These are phyloP conservation scores for Anthracocystis panici-leucophaei DNA, from an alignment of 1,284 basidiomycete genomes.

Conservation along the genomic window DNA sequence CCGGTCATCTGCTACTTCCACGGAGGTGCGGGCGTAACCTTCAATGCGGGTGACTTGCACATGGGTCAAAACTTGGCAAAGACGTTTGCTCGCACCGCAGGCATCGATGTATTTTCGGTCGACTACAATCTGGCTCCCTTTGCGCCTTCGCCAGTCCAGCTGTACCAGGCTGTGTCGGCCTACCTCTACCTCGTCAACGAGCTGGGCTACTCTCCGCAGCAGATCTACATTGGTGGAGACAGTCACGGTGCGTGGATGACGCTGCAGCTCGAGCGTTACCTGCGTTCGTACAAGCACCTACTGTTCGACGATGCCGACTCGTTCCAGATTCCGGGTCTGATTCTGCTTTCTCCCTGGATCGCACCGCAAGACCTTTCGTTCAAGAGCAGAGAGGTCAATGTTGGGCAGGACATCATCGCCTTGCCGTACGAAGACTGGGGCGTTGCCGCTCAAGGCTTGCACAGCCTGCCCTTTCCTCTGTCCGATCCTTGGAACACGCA, in stretches of 20 bases:
- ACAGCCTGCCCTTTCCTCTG: constrained; percentile 31
- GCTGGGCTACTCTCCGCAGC: constrained; percentile 59
- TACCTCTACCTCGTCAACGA: constrained; percentile 61
- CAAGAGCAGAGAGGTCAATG: constrained; percentile 47
- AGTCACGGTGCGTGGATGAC: constrained; percentile 61
- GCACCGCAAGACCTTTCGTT: constrained; percentile 44
- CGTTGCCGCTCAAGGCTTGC: constrained; percentile 36
- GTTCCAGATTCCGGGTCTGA: constrained; percentile 47
- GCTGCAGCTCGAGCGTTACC: constrained; percentile 61
- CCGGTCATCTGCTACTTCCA: constrained; percentile 68
- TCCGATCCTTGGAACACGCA: constrained; percentile 51
- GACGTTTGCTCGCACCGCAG: constrained; percentile 47
- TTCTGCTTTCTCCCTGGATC: constrained; percentile 60
- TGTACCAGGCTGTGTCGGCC: constrained; percentile 59
- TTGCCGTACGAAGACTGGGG: constrained; percentile 60
- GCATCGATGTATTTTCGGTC: constrained; percentile 65
- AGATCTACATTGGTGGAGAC: constrained; percentile 67
- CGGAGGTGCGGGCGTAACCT: constrained; percentile 66
- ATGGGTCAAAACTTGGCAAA: constrained; percentile 62
- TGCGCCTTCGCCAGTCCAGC: constrained; percentile 58
- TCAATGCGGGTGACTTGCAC: constrained; percentile 64
- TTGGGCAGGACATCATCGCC: constrained; percentile 55
- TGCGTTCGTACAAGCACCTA: constrained; percentile 57
- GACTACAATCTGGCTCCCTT: constrained; percentile 67
- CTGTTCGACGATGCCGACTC: constrained; percentile 27